Conservation (phyloP, 2,329 filamentous ascomycete species). For the Aspergillus calidoustus region DNA sequence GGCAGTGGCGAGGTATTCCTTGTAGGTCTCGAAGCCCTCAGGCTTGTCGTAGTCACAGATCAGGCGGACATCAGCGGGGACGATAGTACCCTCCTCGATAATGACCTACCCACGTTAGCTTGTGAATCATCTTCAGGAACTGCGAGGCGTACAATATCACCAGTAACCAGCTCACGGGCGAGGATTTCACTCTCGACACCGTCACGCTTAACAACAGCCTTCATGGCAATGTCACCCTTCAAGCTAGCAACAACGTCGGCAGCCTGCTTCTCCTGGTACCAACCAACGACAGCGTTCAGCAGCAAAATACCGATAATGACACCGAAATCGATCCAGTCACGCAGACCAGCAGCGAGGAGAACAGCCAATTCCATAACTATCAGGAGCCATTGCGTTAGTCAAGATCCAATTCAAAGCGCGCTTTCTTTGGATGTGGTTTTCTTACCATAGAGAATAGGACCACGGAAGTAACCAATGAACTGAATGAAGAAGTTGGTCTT, state of each 20-base stretch:
- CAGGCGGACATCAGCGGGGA: conserved; percentile 71
- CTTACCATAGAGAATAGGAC: conserved; percentile 77
- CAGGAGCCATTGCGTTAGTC: conserved; percentile 1
- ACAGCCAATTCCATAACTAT: conserved; percentile 75
- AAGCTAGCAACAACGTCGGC: conserved; percentile 75
- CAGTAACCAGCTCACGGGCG: conserved; percentile 73
- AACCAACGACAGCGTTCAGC: conserved; percentile 77
- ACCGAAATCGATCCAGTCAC: conserved; percentile 77
- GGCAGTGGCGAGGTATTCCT: conserved; percentile 66
- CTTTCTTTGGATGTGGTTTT: conserved; percentile 10
- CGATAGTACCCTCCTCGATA: conserved; percentile 72
- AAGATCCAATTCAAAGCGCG: neutral
- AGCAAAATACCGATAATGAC: conserved; percentile 76
- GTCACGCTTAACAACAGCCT: conserved; percentile 69
- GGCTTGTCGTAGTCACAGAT: conserved; percentile 74
- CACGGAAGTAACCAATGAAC: conserved; percentile 76
- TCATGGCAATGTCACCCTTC: conserved; percentile 81
- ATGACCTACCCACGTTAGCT: conserved; percentile 55
- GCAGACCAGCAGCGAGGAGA: conserved; percentile 72
- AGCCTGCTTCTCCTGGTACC: conserved; percentile 81
- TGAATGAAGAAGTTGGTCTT: conserved; percentile 77
- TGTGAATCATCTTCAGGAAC: neutral
- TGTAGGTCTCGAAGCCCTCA: conserved; percentile 69
- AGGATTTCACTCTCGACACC: conserved; percentile 71
- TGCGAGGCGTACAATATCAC: conserved; percentile 67